phyloP scores from a whole-genome alignment of 2,329 filamentous ascomycete genomes.

The Domatiomyces globalis region DNA sequence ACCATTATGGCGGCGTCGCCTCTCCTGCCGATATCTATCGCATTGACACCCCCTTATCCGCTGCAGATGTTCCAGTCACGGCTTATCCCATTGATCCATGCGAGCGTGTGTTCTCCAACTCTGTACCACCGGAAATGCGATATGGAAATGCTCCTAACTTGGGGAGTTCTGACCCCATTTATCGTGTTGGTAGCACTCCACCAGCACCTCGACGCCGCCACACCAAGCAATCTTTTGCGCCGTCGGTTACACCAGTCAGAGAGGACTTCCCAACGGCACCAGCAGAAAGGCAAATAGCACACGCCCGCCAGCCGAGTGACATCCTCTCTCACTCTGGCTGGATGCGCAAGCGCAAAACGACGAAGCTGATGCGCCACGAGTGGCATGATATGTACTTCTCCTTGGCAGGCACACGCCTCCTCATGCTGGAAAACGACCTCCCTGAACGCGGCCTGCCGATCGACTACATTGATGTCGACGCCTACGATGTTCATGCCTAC shows the following conservation, averaged over 20 bases:
- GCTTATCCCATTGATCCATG: conserved; percentile 57
- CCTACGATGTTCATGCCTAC: conserved; percentile 26
- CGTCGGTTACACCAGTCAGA: conserved; percentile 13
- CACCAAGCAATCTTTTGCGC: conserved; percentile 12
- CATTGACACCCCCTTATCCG: conserved; percentile 75
- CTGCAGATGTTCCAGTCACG: conserved; percentile 76
- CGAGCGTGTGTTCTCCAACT: conserved; percentile 59
- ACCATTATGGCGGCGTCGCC: conserved; percentile 19
- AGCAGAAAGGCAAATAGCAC: neutral
- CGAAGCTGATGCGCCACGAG: conserved; percentile 75
- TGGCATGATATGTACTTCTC: conserved; percentile 90
- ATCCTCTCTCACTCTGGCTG: conserved; percentile 52
- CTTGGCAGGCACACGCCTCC: conserved; percentile 56
- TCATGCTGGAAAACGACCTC: conserved; percentile 24
- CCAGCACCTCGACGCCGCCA: conserved; percentile 13
- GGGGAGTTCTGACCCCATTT: conserved; percentile 28
- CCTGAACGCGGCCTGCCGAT: conserved; percentile 15
- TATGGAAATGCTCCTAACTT: conserved; percentile 40
- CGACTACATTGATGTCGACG: conserved; percentile 29
- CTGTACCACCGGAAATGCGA: conserved; percentile 85
- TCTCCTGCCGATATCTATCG: conserved; percentile 54
- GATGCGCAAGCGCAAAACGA: conserved; percentile 91
- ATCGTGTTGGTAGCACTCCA: conserved; percentile 30
- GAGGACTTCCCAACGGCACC: conserved; percentile 7
- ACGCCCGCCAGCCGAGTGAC: neutral